Evolutionary conservation across 2,329 filamentous ascomycete species (phyloP), one percentile per base, ranked within the genome.

Genomic region (Ascosphaera apis): DNA sequence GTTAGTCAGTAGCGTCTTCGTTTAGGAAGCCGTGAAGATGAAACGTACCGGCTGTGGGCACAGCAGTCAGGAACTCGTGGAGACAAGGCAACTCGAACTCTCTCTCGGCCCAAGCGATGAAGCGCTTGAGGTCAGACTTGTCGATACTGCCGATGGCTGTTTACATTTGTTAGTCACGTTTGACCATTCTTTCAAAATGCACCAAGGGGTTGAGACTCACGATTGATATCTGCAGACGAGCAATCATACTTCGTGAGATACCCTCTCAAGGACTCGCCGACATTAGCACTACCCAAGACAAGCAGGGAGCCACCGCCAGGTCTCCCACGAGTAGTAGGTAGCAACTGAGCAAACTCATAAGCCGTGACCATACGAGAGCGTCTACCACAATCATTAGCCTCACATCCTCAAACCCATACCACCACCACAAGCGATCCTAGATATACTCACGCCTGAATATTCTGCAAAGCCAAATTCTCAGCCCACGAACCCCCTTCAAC

Each of bases 41-140:
- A 17, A 8, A 36, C 27, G 9, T 19, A 36, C 35, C 70, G 2
- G 69, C 69, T 0, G 68, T 72, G 2, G 69, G 70, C 0, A 57
- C 52, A 0, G 70, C 73, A 3, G 60, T 58, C 28, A 82, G 52
- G 53, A 82, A 82, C 5, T 68, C 61, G 3, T 66, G 36, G 7
- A 49, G 38, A 31, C 41, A 41, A 12, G 47, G 71, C 0, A 82
- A 51, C 4, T 65, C 51, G 46, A 75, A 79, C n/a, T 63, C 54
- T 15, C 49, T 57, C 40, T 60, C 52, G 2, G 72, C 69, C 62
- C 68, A 81, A 6, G 54, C 55, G 38, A 80, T 74, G 53, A 82
- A 81, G 2, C 62, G 52, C 50, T 76, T 78, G 2, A 79, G 55
- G 44, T 82, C 76, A 1, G 58, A 66, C 50, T 80, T 81, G 36